A percentile compares a stretch with the other conserved stretches of the same genome.
These are phyloP conservation scores for Populus hybrid DNA, from an alignment of 441 rosid species.

Conservation along the genomic window DNA sequence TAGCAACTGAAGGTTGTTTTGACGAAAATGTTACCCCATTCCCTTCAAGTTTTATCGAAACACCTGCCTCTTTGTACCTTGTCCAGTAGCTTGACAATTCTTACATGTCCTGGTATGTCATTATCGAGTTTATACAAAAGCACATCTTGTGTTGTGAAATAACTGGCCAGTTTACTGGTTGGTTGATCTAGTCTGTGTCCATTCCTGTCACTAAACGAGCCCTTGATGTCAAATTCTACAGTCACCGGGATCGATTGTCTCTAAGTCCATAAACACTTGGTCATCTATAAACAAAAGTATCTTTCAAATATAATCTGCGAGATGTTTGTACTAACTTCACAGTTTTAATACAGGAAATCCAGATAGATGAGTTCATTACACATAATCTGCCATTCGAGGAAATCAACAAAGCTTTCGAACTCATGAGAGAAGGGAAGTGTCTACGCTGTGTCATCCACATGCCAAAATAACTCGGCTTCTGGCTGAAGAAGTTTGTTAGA, in stretches of 20 bases:
- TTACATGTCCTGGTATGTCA: background rate
- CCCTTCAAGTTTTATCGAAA: background rate
- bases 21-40: background rate
- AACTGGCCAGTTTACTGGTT: background rate
- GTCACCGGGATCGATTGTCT: background rate
- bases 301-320: background rate
- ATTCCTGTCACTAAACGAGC: background rate
- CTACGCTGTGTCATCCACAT: slow-evolving; percentile 79
- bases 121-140: background rate
- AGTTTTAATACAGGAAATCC: slow-evolving; percentile 57
- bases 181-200: background rate
- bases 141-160: background rate
- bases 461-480: slow-evolving; percentile 35
- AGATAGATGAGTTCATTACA: slow-evolving; percentile 67
- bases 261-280: background rate
- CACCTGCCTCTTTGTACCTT: background rate
- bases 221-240: background rate
- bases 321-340: background rate
- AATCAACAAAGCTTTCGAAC: slow-evolving; percentile 69
- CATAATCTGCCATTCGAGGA: slow-evolving; percentile 74
- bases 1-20: background rate
- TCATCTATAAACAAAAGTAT: background rate
- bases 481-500: background rate
- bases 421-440: slow-evolving; percentile 86
- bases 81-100: background rate